A percentile compares a stretch with the other conserved stretches of the same genome.
Conservation (phyloP, 1,284 basidiomycete genomes). For the Heterobasidion parviporum region DNA sequence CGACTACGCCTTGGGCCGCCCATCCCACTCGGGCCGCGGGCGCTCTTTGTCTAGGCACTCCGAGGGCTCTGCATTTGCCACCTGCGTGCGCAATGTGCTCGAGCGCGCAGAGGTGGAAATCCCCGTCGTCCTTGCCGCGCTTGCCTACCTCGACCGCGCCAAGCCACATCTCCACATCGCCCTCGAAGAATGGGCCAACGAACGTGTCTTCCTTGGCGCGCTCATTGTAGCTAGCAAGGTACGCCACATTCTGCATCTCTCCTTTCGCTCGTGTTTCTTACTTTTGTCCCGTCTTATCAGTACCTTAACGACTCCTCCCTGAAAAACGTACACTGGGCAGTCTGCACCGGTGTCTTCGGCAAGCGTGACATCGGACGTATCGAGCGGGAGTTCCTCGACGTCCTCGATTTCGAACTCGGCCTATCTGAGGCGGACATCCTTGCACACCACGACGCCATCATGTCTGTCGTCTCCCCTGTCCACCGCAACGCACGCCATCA, state of each 20-base stretch:
- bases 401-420: slow-evolving; percentile 62
- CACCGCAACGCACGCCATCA: slow-evolving; percentile 13
- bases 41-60: slow-evolving; percentile 36
- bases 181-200: slow-evolving; percentile 70
- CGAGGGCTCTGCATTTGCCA: slow-evolving; percentile 46
- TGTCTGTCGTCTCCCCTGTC: slow-evolving; percentile 25
- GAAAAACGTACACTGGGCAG: slow-evolving; percentile 72
- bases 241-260: slow-evolving; percentile 8
- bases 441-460: slow-evolving; percentile 47
- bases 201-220: slow-evolving; percentile 68
- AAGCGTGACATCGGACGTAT: slow-evolving; percentile 71
- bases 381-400: slow-evolving; percentile 70
- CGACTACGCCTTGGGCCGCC: slow-evolving; percentile 59
- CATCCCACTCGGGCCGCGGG: slow-evolving; percentile 44
- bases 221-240: slow-evolving; percentile 69
- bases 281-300: slow-evolving; percentile 24
- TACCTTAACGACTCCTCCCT: slow-evolving; percentile 69
- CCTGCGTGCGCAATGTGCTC: slow-evolving; percentile 58
- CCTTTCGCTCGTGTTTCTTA: slow-evolving; percentile 12
- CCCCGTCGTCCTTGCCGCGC: slow-evolving; percentile 51
- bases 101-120: slow-evolving; percentile 59
- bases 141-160: slow-evolving; percentile 65
- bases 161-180: slow-evolving; percentile 68
- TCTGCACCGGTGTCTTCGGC: slow-evolving; percentile 72
- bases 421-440: slow-evolving; percentile 57